These are phyloP conservation scores for Stemphylium vesicarium DNA, from an alignment of 2,329 filamentous ascomycete species.

Conservation along the genomic window DNA sequence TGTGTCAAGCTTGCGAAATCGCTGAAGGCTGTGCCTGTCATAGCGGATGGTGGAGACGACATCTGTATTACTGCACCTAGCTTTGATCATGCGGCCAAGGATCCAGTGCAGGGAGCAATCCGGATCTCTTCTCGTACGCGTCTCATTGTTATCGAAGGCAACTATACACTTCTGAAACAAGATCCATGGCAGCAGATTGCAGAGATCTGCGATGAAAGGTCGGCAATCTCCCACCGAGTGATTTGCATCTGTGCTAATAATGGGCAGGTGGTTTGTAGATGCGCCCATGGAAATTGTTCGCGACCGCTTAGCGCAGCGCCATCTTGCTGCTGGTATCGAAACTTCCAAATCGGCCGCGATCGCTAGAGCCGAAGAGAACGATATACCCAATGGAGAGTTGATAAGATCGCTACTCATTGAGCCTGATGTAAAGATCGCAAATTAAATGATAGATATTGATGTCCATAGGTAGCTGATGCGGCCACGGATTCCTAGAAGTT, in stretches of 20 bases:
- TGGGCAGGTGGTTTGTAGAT: conserved; percentile 33
- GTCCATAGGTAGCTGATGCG: not conserved
- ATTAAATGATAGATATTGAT: conserved; percentile 8
- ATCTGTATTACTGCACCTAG: conserved; percentile 24
- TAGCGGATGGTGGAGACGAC: conserved; percentile 20
- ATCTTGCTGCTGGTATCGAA: conserved; percentile 34
- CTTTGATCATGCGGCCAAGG: conserved; percentile 36
- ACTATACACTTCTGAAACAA: conserved; percentile 34
- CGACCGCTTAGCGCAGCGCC: conserved; percentile 27
- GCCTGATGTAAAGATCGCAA: conserved; percentile 27
- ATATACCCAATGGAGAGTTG: conserved; percentile 32
- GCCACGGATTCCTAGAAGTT: conserved; percentile 13
- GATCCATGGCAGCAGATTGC: conserved; percentile 28
- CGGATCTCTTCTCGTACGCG: conserved; percentile 28
- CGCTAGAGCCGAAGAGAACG: conserved; percentile 32
- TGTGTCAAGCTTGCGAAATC: conserved; percentile 25
- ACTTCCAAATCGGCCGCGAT: conserved; percentile 25
- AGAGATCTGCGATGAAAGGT: conserved; percentile 26
- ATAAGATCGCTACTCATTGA: conserved; percentile 29
- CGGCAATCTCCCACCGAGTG: not conserved
- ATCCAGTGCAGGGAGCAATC: conserved; percentile 27
- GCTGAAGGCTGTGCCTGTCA: conserved; percentile 26
- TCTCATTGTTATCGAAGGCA: conserved; percentile 34
- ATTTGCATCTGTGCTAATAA: conserved; percentile 2
- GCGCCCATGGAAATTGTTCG: conserved; percentile 24